Evolutionary conservation across 2,329 filamentous ascomycete genomes (phyloP).

Genomic region (Emydomyces testavorans): DNA sequence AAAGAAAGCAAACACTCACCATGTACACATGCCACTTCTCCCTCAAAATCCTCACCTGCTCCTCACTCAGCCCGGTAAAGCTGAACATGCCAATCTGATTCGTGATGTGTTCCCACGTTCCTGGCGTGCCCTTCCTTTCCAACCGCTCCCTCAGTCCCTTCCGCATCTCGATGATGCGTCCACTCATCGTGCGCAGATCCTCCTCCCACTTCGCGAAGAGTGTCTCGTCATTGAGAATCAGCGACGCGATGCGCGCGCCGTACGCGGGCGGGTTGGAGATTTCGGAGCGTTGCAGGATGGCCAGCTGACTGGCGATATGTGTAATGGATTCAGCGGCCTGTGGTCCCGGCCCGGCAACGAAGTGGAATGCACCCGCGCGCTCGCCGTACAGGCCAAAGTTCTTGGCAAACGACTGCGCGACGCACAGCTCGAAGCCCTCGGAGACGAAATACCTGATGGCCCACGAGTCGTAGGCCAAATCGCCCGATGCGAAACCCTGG

Average conservation of each 20-base stretch:
- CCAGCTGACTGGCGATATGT: constrained; percentile 73
- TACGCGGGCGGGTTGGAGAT: constrained; percentile 96
- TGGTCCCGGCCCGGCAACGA: constrained; percentile 61
- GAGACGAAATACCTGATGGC: constrained; percentile 92
- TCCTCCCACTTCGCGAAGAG: constrained; percentile 89
- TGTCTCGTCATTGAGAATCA: constrained; percentile 67
- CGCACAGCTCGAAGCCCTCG: constrained; percentile 64
- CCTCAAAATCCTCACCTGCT: constrained; percentile 38
- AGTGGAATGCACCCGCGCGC: constrained; percentile 92
- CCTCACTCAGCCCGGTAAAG: constrained; percentile 49
- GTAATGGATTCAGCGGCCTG: constrained; percentile 50
- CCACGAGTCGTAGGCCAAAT: constrained; percentile 72
- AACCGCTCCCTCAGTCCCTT: constrained; percentile 64
- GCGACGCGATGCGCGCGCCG: constrained; percentile 76
- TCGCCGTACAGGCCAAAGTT: constrained; percentile 83
- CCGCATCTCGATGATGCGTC: constrained; percentile 88
- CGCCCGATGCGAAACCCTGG: constrained; percentile 92
- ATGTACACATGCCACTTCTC: constrained; percentile 43
- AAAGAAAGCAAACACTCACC: constrained; percentile 25
- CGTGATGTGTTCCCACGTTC: constrained; percentile 92
- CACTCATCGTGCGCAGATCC: constrained; percentile 85
- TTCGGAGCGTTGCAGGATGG: constrained; percentile 89
- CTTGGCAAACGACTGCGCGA: constrained; percentile 53
- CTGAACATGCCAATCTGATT: constrained; percentile 99
- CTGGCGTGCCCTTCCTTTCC: constrained; percentile 74